Evolutionary conservation across 176 grass and related monocot genomes (phyloP), one percentile per base, ranked within the genome.

Genomic region (Juncus inflexus): DNA sequence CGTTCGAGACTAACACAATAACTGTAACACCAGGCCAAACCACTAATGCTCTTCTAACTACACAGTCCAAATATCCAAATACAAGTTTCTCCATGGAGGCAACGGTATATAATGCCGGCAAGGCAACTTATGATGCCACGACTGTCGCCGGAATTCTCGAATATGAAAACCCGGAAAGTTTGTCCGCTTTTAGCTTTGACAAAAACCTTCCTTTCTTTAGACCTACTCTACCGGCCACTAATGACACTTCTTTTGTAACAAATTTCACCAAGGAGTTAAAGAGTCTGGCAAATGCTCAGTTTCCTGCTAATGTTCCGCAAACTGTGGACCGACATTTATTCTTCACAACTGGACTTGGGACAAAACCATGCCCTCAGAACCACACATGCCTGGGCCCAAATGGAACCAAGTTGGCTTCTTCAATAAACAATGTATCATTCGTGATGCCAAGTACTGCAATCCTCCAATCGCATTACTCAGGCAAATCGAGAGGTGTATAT

Each of bases 371-470:
- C 70, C 75, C 86, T 0, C 50, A 15, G 19, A 85, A 84, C 79
- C 19, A 14, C 37, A 86, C 78, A 0, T 86, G 83, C 74, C 74
- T 72, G 83, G 35, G 78, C 82, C 37, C 38, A 78, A 69, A 80
- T 19, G 55, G 70, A 59, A 73, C 62, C 69, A 67, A 13, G 66
- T 64, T 90, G 51, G 83, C 74, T 42, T 81, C 79, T 39, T 15
- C 75, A 67, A 7, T 90, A 1, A 90, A 86, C 83, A 90, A 90
- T 70, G 72, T 90, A 38, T 82, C 78, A 67, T 85, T 90, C 39
- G 71, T 59, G 61, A 75, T 90, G 55, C 86, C 83, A 0, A 52
- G 74, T 8, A 77, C 0, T 14, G 78, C 86, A 54, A 65, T 90
- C 3, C 83, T 90, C 51, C 79, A 86, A 36, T 80, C 86, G 5